Percentiles rank a stretch among this genome's conserved stretches.
phyloP scores from a whole-genome alignment of 2,329 filamentous ascomycete genomes.

The Epichloe festucae region DNA sequence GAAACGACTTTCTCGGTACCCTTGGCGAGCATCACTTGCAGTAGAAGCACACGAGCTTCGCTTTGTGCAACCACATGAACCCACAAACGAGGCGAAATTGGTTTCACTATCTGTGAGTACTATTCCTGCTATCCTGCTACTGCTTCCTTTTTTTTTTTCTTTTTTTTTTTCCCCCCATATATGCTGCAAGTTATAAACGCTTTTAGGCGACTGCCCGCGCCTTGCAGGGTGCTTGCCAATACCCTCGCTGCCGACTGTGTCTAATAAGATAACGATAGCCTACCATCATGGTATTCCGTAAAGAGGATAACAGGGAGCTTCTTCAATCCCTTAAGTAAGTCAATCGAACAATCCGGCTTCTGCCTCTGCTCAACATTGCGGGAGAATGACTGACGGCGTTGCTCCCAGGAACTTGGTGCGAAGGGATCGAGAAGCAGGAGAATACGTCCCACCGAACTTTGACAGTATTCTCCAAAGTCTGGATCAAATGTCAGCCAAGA shows the following conservation, averaged over 20 bases:
- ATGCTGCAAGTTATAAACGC: not conserved
- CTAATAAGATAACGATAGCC: not conserved
- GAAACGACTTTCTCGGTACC: not conserved
- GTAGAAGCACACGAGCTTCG: not conserved
- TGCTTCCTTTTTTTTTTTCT: not conserved
- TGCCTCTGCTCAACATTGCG: not conserved
- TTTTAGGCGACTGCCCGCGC: not conserved
- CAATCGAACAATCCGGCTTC: not conserved
- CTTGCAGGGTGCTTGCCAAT: not conserved
- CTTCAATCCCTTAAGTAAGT: slow-evolving; percentile 5
- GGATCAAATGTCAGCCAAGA: slow-evolving; percentile 6
- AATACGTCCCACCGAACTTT: slow-evolving; percentile 2
- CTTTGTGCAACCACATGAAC: not conserved
- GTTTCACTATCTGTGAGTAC: not conserved
- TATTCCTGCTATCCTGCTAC: not conserved
- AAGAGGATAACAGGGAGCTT: slow-evolving; percentile 2
- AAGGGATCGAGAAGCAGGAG: slow-evolving; percentile 4
- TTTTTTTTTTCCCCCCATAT: not conserved
- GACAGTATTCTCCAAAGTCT: slow-evolving; percentile 3
- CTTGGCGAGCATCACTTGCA: slow-evolving; percentile 1
- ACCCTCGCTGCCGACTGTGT: not conserved
- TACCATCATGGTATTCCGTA: slow-evolving; percentile 3
- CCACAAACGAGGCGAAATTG: not conserved
- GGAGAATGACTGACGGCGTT: not conserved
- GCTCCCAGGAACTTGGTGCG: not conserved